These are phyloP conservation scores for Striga hermonthica DNA, from an alignment of 305 asterid genomes.

Conservation along the genomic window DNA sequence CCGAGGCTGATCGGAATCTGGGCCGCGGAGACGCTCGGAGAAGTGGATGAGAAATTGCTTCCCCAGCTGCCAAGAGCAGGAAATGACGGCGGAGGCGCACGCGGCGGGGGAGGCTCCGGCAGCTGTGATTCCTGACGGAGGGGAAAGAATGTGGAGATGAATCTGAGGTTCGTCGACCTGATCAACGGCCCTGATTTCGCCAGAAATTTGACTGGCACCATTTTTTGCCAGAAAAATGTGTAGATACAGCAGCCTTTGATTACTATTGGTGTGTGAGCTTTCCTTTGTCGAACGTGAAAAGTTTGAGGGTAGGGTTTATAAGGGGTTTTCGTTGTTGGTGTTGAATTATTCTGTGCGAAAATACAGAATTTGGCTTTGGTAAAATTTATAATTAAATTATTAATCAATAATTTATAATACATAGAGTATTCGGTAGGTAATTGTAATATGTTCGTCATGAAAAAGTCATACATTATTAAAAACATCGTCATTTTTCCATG, in stretches of 20 bases:
- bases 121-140: constrained; percentile 57
- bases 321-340: neutral
- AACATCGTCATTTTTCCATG: too few species aligned
- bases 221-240: constrained; percentile 26
- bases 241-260: too few species aligned
- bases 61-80: constrained; percentile 74
- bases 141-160: constrained; percentile 52
- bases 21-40: constrained; percentile 28
- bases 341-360: too few species aligned
- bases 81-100: constrained; percentile 57
- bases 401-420: too few species aligned
- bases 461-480: too few species aligned
- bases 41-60: constrained; percentile 30
- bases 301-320: constrained; percentile 30
- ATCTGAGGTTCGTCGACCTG: constrained; percentile 39
- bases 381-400: too few species aligned
- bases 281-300: neutral
- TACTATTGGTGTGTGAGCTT: too few species aligned
- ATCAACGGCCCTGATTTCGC: constrained; percentile 48
- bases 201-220: constrained; percentile 46
- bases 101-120: constrained; percentile 44
- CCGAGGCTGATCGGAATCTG: constrained; percentile 44
- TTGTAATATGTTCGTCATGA: too few species aligned
- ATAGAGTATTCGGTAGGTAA: too few species aligned
- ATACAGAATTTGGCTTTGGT: too few species aligned